Evolutionary conservation across 306 rosid species (phyloP).

Genomic region (Cucurbita argyrosperma): DNA sequence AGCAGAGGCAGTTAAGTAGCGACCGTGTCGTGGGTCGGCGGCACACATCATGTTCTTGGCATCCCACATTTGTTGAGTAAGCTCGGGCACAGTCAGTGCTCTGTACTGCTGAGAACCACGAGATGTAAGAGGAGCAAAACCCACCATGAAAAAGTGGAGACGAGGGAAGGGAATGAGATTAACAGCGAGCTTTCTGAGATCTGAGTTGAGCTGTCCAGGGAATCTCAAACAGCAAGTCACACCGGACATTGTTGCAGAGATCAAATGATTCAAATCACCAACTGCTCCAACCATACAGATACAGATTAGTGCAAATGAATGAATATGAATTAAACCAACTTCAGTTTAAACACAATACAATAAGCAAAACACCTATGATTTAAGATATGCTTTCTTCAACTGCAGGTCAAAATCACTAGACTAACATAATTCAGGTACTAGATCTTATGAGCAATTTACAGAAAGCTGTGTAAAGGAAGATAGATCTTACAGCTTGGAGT

Average conservation of each 20-base stretch:
- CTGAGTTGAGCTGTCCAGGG: constrained; percentile 70
- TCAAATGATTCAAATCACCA: constrained; percentile 68
- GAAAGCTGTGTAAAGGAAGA: background rate
- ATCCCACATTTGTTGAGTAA: constrained; percentile 84
- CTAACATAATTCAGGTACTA: background rate
- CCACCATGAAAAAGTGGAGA: constrained; percentile 65
- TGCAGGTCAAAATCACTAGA: background rate
- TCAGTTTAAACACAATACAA: background rate
- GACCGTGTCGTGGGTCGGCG: too few species aligned
- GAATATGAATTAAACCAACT: background rate
- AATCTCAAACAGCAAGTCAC: constrained; percentile 72
- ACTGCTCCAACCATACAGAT: constrained; percentile 16
- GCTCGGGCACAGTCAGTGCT: constrained; percentile 58
- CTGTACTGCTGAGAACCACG: constrained; percentile 69
- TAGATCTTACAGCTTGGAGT: constrained; percentile 60
- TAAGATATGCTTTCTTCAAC: background rate
- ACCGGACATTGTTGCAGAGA: constrained; percentile 79
- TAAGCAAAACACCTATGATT: too few species aligned
- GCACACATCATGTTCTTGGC: constrained; percentile 26
- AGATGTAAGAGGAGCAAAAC: constrained; percentile 62
- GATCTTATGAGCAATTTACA: background rate
- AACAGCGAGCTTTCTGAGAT: constrained; percentile 48
- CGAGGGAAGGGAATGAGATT: constrained; percentile 65
- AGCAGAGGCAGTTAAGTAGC: too few species aligned
- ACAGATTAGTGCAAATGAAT: background rate